Evolutionary conservation across 352 stramenopile species (phyloP), one percentile per base, ranked within the genome.

Genomic region (Pythium sukuiense): DNA sequence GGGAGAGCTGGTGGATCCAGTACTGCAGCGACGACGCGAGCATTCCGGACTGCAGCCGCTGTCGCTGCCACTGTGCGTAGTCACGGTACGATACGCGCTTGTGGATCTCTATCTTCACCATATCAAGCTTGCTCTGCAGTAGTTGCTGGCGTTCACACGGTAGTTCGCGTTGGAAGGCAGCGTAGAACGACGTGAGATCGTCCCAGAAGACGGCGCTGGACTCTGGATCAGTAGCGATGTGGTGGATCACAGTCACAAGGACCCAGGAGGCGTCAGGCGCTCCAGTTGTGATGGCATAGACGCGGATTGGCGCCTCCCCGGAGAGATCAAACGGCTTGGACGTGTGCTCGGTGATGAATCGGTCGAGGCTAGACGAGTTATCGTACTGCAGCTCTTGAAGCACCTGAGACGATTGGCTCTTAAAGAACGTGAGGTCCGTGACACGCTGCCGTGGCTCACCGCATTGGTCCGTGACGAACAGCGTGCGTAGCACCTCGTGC

Each of bases 221-320:
- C 27, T 74, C 68, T 32, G 74, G 69, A 56, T 86, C 78, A 0
- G 78, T 86, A n/a, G 72, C 78, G 20, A 86, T 89, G 46, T 87
- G 78, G 12, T 89, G 80, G 48, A 85, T 52, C n/a, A 84, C 75
- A 1, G 76, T 70, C 6, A 71, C 69, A 0, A 85, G 57, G 14
- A 72, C 64, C 80, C 78, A 85, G 0, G 48, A 33, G 6, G 55
- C 60, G 3, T 32, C 39, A 2, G 49, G 0, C 0, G 70, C 27
- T 5, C 35, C 24, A 30, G 20, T 55, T 27, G 55, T 49, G 30
- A 85, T 61, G 0, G 57, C 80, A 30, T 73, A 74, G 11, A 86
- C 37, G 32, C 80, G 77, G 55, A 86, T 76, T 5, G 75, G 77
- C 14, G 69, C 63, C 2, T 83, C 69, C 4, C 9, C 20, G 1